Evolutionary conservation across 2,329 filamentous ascomycete genomes (phyloP).

Genomic region (Fusarium sp.): DNA sequence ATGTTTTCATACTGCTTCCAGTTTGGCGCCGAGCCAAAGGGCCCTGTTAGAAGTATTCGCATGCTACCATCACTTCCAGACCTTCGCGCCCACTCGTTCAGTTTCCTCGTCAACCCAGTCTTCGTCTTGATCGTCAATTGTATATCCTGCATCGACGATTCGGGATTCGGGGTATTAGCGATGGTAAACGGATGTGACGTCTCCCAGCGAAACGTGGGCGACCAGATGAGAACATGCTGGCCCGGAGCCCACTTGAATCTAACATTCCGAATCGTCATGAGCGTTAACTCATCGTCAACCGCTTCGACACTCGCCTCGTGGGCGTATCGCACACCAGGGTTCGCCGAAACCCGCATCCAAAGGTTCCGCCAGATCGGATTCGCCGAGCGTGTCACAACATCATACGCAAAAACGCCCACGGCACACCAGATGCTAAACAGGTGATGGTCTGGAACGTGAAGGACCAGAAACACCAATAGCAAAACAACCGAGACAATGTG

Average conservation of each 20-base stretch:
- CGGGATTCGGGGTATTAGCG: conserved; percentile 16
- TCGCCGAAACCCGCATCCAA: conserved; percentile 25
- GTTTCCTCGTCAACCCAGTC: conserved; percentile 30
- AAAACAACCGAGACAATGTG: conserved; percentile 39
- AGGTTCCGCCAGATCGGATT: conserved; percentile 43
- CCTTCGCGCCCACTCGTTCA: conserved; percentile 40
- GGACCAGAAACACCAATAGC: conserved; percentile 35
- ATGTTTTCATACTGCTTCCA: conserved; percentile 42
- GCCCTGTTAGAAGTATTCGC: conserved; percentile 36
- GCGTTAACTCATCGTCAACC: conserved; percentile 35
- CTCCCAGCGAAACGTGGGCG: conserved; percentile 37
- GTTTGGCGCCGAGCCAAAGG: conserved; percentile 35
- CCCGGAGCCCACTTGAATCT: conserved; percentile 39
- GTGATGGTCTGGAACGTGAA: conserved; percentile 42
- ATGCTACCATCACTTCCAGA: conserved; percentile 21
- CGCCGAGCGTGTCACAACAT: conserved; percentile 40
- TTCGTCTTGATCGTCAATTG: conserved; percentile 40
- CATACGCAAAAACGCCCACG: conserved; percentile 39
- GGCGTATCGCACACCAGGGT: conserved; percentile 28
- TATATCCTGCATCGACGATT: conserved; percentile 29
- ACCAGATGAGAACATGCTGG: conserved; percentile 43
- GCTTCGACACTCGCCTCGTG: conserved; percentile 32
- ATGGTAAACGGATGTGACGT: conserved; percentile 43
- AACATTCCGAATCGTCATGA: conserved; percentile 34
- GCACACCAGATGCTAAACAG: conserved; percentile 44